Base-by-base conservation (phyloP, 2,329 filamentous ascomycete species). In the Aureobasidium sp. region DNA sequence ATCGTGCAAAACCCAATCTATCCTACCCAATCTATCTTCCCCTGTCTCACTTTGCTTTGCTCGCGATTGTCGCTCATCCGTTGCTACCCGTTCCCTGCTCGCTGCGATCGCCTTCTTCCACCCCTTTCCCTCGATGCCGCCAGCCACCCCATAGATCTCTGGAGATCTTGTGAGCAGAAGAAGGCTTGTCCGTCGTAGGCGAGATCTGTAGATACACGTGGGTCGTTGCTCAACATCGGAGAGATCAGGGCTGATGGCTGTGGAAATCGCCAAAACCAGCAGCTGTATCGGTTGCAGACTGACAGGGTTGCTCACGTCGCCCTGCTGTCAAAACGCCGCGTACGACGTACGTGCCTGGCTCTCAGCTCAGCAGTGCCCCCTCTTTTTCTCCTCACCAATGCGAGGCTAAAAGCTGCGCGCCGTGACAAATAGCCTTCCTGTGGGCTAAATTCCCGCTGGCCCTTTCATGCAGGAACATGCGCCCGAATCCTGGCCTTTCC, bases 341-440 rank as follows among this genome's bases (percentile, higher is more conserved):
- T 33, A 50, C 49, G 49, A 19, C 29, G 17, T 33, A 50, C 49
- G 49, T 35, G 35, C 39, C 22, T 17, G 49, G 49, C 49, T 37
- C n/a, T 27, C n/a, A 39, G 19, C 31, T 33, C 31, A 17, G 40
- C 24, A 48, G 45, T 7, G 35, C 35, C 50, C 50, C 50, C 35
- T 40, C 35, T 42, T 40, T 40, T 40, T 39, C 50, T 54, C 48
- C 31, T 37, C 50, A 9, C 24, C 48, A 37, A 48, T 37, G 49
- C 50, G 33, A 54, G 35, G 50, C 50, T 54, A 54, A 54, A 19
- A 29, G 22, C 35, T 39, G 35, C 50, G 24, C 24, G 35, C 24
- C 50, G 50, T 54, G 50, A 54, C 50, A 54, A 54, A 54, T 54
- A 50, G 48, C n/a, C 48, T 33, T 15, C n/a, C n/a, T 27, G 19